Conservation (phyloP, 306 rosid genomes). For the Corylus avellana region DNA sequence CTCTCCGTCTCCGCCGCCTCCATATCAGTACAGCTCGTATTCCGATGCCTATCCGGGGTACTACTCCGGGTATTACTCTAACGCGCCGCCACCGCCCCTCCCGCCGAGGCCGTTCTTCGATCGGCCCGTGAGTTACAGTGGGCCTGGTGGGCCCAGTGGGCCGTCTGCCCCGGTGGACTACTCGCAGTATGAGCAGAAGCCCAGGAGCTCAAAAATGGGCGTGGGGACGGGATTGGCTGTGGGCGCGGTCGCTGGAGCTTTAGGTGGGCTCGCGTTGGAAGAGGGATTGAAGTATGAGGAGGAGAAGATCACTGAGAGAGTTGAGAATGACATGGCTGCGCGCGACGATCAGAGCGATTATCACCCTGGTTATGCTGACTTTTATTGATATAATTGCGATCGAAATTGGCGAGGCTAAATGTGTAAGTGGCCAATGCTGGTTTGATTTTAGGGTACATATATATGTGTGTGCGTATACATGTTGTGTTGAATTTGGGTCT, state of each 20-base stretch:
- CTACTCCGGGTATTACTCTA: conserved; percentile 57
- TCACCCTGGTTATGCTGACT: conserved; percentile 29
- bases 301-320: conserved; percentile 62
- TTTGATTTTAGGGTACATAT: background rate
- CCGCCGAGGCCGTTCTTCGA: conserved; percentile 72
- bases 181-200: conserved; percentile 57
- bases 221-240: conserved; percentile 68
- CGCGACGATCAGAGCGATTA: conserved; percentile 63
- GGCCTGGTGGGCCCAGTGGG: conserved; percentile 43
- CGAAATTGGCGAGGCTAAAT: background rate
- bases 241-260: conserved; percentile 71
- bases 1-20: conserved; percentile 29
- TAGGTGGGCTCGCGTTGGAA: conserved; percentile 70
- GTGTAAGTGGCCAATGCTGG: conserved; percentile 1
- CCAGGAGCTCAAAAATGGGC: conserved; percentile 55
- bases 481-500: conserved; percentile 8
- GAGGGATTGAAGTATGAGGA: conserved; percentile 74
- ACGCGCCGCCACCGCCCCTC: conserved; percentile 60
- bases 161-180: conserved; percentile 77
- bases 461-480: conserved; percentile 1
- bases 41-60: conserved; percentile 51
- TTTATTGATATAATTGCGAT: conserved; percentile 29
- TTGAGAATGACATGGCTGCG: conserved; percentile 44
- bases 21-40: conserved; percentile 61
- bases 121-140: conserved; percentile 40